phyloP scores from a whole-genome alignment of 2,329 filamentous ascomycete genomes.

The Emmonsia crescens region DNA sequence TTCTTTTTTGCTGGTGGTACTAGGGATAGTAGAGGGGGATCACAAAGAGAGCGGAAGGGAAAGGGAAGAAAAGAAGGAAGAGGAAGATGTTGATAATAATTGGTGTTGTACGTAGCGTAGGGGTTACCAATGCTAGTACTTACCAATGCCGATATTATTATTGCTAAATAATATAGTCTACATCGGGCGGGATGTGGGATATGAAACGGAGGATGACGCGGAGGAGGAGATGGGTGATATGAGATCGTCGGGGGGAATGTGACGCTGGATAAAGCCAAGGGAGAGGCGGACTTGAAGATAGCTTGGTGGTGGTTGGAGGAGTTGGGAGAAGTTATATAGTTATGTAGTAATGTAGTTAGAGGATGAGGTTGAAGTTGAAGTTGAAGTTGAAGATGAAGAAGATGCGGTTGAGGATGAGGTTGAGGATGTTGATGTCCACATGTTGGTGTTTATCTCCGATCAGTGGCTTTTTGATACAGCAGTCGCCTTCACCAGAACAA shows the following conservation, averaged over 20 bases:
- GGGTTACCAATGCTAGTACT: background rate
- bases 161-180: background rate
- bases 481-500: too few species aligned
- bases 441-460: too few species aligned
- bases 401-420: too few species aligned
- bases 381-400: too few species aligned
- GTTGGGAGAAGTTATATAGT: too few species aligned
- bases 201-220: background rate
- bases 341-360: too few species aligned
- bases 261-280: background rate
- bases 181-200: background rate
- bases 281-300: background rate
- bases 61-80: background rate
- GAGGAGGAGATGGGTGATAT: background rate
- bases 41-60: background rate
- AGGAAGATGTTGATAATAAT: background rate
- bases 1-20: background rate
- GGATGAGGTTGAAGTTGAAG: too few species aligned
- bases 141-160: background rate
- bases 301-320: background rate
- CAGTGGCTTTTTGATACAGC: too few species aligned
- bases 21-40: background rate
- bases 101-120: background rate
- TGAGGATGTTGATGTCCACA: too few species aligned
- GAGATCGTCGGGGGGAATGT: background rate